Evolutionary conservation across 768 basidiomycete genomes (phyloP).

Genomic region (Pleurotus citrinopileatus): DNA sequence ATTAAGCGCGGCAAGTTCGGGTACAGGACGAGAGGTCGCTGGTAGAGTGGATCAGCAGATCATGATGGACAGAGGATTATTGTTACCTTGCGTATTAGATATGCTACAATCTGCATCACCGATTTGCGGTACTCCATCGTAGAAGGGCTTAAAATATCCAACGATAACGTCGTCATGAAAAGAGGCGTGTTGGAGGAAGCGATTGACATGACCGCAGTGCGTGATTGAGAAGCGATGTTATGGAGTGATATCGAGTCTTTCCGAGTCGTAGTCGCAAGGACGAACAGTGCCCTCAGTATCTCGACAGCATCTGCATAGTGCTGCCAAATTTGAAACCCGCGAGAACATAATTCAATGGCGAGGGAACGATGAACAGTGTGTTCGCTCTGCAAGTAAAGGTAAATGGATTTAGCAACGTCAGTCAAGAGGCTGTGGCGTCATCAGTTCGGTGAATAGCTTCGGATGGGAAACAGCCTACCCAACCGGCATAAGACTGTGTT

Average conservation of each 20-base stretch:
- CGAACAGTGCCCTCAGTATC: constrained; percentile 81
- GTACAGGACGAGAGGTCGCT: constrained; percentile 85
- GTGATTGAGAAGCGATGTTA: constrained; percentile 73
- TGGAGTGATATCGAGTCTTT: constrained; percentile 70
- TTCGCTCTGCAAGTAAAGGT: constrained; percentile 73
- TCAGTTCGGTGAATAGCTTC: not conserved
- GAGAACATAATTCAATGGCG: constrained; percentile 86
- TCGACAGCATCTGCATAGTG: constrained; percentile 89
- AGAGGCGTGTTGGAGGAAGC: constrained; percentile 80
- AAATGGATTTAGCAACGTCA: constrained; percentile 83
- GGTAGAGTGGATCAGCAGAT: not conserved
- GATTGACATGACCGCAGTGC: constrained; percentile 81
- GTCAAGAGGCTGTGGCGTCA: constrained; percentile 58
- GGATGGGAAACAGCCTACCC: constrained; percentile 40
- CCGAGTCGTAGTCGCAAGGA: constrained; percentile 66
- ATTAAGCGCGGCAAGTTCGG: constrained; percentile 81
- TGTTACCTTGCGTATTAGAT: constrained; percentile 83
- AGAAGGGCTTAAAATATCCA: constrained; percentile 82
- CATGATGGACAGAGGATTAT: not conserved
- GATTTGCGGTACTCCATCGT: constrained; percentile 78
- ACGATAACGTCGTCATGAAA: constrained; percentile 90
- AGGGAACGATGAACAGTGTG: constrained; percentile 62
- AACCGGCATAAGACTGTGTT: constrained; percentile 71
- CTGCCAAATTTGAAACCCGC: constrained; percentile 94
- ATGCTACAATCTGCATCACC: constrained; percentile 91